A percentile compares a stretch with the other conserved stretches of the same genome.
Evolutionary conservation across 1,284 basidiomycete species (phyloP).

Genomic region (Microbotryum scabiosae): DNA sequence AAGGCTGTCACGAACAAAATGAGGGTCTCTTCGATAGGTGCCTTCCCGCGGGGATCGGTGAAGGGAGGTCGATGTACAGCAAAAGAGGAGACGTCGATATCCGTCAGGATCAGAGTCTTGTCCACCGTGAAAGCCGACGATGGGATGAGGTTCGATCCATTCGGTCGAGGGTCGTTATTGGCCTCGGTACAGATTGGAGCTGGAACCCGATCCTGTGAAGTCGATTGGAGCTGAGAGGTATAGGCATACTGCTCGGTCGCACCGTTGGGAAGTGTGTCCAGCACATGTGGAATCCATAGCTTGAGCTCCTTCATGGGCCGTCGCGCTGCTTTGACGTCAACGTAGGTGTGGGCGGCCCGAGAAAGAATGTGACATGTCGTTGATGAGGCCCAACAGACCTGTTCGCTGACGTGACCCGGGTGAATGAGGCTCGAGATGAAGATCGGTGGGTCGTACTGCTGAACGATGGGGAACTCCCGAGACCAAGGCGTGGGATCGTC

Average conservation of each 20-base stretch:
- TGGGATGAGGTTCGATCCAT: too few relatives aligned
- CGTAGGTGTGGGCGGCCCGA: not conserved
- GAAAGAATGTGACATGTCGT: conserved; percentile 3
- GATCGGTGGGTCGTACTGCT: conserved; percentile 1
- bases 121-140: too few relatives aligned
- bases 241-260: not conserved
- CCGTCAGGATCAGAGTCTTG: too few relatives aligned
- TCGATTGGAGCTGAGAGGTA: too few relatives aligned
- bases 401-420: conserved; percentile 11
- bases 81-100: too few relatives aligned
- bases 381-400: conserved; percentile 5
- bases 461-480: not conserved
- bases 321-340: not conserved
- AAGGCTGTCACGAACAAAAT: too few relatives aligned
- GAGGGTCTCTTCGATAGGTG: too few relatives aligned
- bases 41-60: too few relatives aligned
- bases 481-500: not conserved
- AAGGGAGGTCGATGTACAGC: too few relatives aligned
- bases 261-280: not conserved
- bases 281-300: not conserved
- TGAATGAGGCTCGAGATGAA: conserved; percentile 13
- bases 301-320: not conserved
- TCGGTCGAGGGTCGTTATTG: too few relatives aligned
- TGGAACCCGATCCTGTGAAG: too few relatives aligned
- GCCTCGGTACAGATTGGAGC: too few relatives aligned